Evolutionary conservation across 1,284 basidiomycete genomes (phyloP).

Genomic region (Cerrena zonata): DNA sequence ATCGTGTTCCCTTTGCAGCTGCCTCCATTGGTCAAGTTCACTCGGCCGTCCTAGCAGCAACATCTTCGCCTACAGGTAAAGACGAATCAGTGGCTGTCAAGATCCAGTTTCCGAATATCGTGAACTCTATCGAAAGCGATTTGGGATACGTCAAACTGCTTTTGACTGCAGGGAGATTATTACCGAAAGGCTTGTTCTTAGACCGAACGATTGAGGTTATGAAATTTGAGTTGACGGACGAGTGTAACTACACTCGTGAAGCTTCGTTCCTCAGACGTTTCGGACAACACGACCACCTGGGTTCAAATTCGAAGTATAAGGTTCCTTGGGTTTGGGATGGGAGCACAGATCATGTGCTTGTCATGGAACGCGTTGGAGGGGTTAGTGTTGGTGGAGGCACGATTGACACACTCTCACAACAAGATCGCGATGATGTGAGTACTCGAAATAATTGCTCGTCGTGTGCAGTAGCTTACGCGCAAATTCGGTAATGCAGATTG

Average conservation of each 20-base stretch:
- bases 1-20: constrained; percentile 86
- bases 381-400: constrained; percentile 71
- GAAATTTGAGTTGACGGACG: constrained; percentile 87
- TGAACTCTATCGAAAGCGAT: constrained; percentile 82
- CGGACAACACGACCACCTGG: constrained; percentile 44
- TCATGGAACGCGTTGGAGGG: constrained; percentile 85
- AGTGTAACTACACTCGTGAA: constrained; percentile 91
- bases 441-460: too few species aligned
- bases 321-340: constrained; percentile 84
- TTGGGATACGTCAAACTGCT: constrained; percentile 82
- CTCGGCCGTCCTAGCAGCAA: constrained; percentile 55
- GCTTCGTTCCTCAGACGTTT: constrained; percentile 72
- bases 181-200: constrained; percentile 87
- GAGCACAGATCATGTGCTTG: constrained; percentile 78
- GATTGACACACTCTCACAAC: constrained; percentile 48
- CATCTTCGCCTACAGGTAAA: constrained; percentile 44
- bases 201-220: constrained; percentile 86
- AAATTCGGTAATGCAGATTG: constrained; percentile 55
- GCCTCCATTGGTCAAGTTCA: constrained; percentile 99
- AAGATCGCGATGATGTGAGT: constrained; percentile 72
- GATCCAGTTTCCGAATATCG: constrained; percentile 93
- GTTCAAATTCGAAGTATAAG: constrained; percentile 64
- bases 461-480: neutral
- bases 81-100: constrained; percentile 81
- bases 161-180: constrained; percentile 70